Percentiles rank a stretch among this genome's conserved stretches.
These are phyloP conservation scores for Ampelomyces quisqualis DNA, from an alignment of 2,329 filamentous ascomycete genomes.

Conservation along the genomic window DNA sequence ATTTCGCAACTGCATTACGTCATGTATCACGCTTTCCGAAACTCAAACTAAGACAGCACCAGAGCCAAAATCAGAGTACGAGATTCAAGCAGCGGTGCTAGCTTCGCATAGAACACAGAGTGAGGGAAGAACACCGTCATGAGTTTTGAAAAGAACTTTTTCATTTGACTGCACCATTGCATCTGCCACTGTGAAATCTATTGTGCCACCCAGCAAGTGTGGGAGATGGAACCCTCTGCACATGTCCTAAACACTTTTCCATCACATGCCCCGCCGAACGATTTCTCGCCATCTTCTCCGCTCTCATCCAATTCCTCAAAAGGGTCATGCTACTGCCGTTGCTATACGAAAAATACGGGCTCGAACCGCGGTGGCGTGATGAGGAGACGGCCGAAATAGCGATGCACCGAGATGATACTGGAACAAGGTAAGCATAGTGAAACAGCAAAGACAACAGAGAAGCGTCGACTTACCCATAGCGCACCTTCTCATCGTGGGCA, in stretches of 20 bases:
- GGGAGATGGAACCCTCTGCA: neutral
- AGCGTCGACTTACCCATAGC: neutral
- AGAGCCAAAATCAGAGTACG: too few relatives aligned
- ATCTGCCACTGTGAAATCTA: too few relatives aligned
- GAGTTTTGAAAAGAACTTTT: too few relatives aligned
- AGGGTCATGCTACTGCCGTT: too few relatives aligned
- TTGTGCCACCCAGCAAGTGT: too few relatives aligned
- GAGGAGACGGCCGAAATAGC: neutral
- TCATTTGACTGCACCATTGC: too few relatives aligned
- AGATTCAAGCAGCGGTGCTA: too few relatives aligned
- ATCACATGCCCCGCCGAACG: neutral
- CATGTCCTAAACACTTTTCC: conserved; percentile 7
- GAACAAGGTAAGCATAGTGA: neutral
- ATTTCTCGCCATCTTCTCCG: neutral
- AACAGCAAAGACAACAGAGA: neutral
- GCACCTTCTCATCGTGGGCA: neutral
- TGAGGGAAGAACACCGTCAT: too few relatives aligned
- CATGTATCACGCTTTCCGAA: conserved; percentile 15
- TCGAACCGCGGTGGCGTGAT: neutral
- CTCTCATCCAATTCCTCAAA: neutral
- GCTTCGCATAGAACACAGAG: too few relatives aligned
- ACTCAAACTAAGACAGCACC: neutral
- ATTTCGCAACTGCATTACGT: conserved; percentile 21
- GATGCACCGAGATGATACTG: neutral
- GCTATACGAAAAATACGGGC: neutral